Conservation (phyloP, 176 grass and related monocot species). For the Oryza australiensis region DNA sequence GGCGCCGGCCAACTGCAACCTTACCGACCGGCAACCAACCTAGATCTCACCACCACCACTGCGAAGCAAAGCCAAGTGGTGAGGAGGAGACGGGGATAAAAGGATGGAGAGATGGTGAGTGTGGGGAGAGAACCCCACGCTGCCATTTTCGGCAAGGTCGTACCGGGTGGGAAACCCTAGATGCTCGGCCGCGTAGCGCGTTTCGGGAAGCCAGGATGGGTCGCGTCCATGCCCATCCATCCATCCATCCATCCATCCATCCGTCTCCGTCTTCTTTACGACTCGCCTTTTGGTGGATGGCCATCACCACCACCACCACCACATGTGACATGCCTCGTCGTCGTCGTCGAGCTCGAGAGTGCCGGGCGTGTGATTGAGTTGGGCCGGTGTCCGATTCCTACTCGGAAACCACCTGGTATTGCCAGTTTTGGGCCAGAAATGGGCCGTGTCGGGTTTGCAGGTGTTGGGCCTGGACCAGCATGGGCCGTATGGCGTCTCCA, state of each 20-base stretch:
- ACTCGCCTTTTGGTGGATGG: no score
- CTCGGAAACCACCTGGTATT: no score
- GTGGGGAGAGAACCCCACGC: background rate
- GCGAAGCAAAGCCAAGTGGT: background rate
- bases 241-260: background rate
- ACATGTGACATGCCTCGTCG: background rate
- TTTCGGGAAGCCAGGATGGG: constrained; percentile 45
- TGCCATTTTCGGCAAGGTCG: constrained; percentile 53
- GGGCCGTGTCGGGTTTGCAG: no score
- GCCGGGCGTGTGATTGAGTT: no score
- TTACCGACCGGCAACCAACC: no score
- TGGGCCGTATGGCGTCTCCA: no score
- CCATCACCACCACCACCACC: no score
- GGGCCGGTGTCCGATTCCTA: no score
- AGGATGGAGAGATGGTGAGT: background rate
- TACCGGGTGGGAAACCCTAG: constrained; percentile 42
- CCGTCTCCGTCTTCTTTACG: background rate
- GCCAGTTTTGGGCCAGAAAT: no score
- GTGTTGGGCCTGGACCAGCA: no score
- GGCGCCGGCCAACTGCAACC: background rate
- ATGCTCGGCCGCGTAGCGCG: constrained; percentile 22
- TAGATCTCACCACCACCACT: background rate
- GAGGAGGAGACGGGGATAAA: background rate
- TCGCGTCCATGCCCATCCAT: constrained; percentile 4
- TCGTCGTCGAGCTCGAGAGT: no score